Percentiles rank a stretch among this genome's conserved stretches.
These are phyloP conservation scores for Ophiostoma sp. DNA, from an alignment of 2,329 filamentous ascomycete species.

Conservation along the genomic window DNA sequence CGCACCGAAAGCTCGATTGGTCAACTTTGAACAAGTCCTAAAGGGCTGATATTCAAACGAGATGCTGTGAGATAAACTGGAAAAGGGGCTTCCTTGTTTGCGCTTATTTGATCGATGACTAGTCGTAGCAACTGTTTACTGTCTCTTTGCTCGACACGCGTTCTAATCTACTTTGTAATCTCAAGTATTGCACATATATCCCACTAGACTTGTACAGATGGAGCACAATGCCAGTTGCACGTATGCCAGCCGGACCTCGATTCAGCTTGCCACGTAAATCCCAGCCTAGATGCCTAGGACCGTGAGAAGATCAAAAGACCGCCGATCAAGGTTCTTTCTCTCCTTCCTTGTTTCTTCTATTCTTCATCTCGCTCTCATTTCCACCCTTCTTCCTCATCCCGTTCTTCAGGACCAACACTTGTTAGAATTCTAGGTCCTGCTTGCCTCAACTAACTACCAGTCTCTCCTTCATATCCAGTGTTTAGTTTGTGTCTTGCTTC, in stretches of 20 bases:
- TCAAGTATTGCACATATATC: neutral
- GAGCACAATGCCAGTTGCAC: neutral
- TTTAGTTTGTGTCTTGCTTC: neutral
- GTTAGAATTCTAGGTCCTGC: neutral
- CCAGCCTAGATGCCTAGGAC: neutral
- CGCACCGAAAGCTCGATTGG: too few relatives aligned
- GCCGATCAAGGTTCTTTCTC: neutral
- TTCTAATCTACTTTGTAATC: neutral
- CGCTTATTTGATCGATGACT: too few relatives aligned
- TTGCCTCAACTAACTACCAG: neutral
- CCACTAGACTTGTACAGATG: neutral
- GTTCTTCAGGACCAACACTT: neutral
- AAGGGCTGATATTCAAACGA: too few relatives aligned
- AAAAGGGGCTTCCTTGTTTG: too few relatives aligned
- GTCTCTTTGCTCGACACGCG: neutral
- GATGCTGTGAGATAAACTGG: too few relatives aligned
- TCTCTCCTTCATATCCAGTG: constrained; percentile 6
- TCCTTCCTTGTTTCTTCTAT: neutral
- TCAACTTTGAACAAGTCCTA: too few relatives aligned
- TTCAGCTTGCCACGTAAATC: neutral
- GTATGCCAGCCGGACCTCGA: neutral
- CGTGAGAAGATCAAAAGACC: neutral
- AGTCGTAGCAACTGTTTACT: too few relatives aligned
- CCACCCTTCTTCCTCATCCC: neutral
- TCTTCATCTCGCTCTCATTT: neutral